Percentiles rank a stretch among this genome's conserved stretches.
These are phyloP conservation scores for Monilinia aucupariae DNA, from an alignment of 2,329 filamentous ascomycete species.

Conservation along the genomic window DNA sequence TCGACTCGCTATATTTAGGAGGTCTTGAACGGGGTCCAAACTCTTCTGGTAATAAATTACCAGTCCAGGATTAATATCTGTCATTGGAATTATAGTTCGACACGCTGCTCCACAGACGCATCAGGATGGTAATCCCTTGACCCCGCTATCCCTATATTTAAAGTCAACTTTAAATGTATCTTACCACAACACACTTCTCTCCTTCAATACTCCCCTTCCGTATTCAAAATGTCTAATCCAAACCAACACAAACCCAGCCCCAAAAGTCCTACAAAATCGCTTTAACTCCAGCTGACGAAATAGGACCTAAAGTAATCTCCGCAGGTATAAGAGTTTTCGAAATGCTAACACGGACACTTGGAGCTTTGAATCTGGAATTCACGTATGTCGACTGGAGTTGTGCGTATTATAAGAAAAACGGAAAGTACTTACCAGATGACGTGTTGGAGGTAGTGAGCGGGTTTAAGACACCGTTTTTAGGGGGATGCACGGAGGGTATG, in stretches of 20 bases:
- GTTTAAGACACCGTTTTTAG: slow-evolving; percentile 56
- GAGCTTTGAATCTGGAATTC: slow-evolving; percentile 57
- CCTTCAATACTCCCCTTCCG: neutral
- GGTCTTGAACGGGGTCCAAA: no score
- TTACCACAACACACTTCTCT: neutral
- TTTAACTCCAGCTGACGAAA: slow-evolving; percentile 58
- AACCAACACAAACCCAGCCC: neutral
- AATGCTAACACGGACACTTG: slow-evolving; percentile 45
- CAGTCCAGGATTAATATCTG: no score
- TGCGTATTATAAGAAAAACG: slow-evolving; percentile 51
- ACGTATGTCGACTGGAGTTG: slow-evolving; percentile 55
- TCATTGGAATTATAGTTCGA: no score
- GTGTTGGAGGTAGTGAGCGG: slow-evolving; percentile 49
- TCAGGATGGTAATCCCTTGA: neutral
- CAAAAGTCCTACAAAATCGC: slow-evolving; percentile 44
- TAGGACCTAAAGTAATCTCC: slow-evolving; percentile 57
- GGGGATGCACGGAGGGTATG: no score
- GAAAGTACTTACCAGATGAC: slow-evolving; percentile 54
- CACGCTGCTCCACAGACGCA: neutral
- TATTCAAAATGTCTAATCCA: neutral
- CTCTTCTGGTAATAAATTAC: no score
- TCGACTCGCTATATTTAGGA: no score
- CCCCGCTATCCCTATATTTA: neutral
- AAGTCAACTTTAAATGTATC: neutral
- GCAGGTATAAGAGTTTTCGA: slow-evolving; percentile 57